phyloP scores from a whole-genome alignment of 2,329 filamentous ascomycete genomes.

The Penicillium aurantiogriseum region DNA sequence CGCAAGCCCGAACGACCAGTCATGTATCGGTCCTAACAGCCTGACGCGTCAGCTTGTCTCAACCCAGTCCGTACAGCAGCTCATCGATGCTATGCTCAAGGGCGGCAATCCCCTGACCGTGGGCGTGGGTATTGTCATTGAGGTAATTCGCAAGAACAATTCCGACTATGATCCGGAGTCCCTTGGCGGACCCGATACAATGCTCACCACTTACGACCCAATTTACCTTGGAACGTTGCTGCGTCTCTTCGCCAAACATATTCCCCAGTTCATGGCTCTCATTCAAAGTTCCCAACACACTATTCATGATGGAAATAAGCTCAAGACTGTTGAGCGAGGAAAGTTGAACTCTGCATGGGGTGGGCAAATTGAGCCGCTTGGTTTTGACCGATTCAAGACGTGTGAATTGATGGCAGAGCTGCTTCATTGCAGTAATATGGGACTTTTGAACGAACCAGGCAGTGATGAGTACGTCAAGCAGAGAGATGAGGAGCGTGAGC shows the following conservation, averaged over 20 bases:
- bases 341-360: slow-evolving; percentile 86
- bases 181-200: slow-evolving; percentile 72
- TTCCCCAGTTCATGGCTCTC: slow-evolving; percentile 89
- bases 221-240: slow-evolving; percentile 93
- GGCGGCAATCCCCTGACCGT: slow-evolving; percentile 94
- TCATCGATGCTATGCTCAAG: slow-evolving; percentile 88
- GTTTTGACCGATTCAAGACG: slow-evolving; percentile 97
- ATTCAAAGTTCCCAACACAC: slow-evolving; percentile 71
- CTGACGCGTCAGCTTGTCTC: slow-evolving; percentile 94
- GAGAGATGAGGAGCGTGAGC: slow-evolving; percentile 78
- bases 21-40: slow-evolving; percentile 97
- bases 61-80: slow-evolving; percentile 72
- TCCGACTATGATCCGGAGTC: slow-evolving; percentile 97
- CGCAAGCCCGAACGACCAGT: slow-evolving; percentile 94
- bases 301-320: slow-evolving; percentile 55
- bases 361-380: slow-evolving; percentile 84
- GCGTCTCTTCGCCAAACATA: slow-evolving; percentile 82
- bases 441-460: slow-evolving; percentile 83
- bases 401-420: slow-evolving; percentile 98
- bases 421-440: slow-evolving; percentile 98
- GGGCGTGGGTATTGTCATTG: slow-evolving; percentile 94
- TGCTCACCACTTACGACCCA: slow-evolving; percentile 82
- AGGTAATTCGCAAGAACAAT: slow-evolving; percentile 98
- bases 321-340: slow-evolving; percentile 65
- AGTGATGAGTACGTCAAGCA: slow-evolving; percentile 81